Conservation (phyloP, 441 rosid genomes). For the Aleurites moluccanus region DNA sequence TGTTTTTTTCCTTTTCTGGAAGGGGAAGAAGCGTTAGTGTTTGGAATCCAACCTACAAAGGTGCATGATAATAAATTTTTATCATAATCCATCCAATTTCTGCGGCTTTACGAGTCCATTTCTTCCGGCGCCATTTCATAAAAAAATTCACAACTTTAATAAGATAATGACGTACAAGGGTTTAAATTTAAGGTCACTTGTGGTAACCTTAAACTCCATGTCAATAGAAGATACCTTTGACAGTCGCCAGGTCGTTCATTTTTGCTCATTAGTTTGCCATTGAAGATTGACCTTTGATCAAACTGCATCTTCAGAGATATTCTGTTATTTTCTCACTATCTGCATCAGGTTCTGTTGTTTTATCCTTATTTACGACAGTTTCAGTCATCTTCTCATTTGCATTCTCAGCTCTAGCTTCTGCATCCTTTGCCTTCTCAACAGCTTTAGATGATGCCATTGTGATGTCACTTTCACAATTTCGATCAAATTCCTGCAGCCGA, state of each 20-base stretch:
- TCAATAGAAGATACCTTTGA: background rate
- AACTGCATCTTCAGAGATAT: too few relatives aligned
- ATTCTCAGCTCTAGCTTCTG: background rate
- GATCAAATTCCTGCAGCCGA: conserved; percentile 22
- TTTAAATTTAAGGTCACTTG: background rate
- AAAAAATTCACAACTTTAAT: background rate
- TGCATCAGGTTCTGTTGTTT: background rate
- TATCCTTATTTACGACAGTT: conserved; percentile 10
- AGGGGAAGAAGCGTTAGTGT: too few relatives aligned
- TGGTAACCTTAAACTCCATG: too few relatives aligned
- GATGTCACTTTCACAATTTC: conserved; percentile 11
- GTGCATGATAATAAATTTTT: background rate
- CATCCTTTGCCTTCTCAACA: conserved; percentile 1
- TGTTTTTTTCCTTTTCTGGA: too few relatives aligned
- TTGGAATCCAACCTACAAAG: background rate
- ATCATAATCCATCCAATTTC: background rate
- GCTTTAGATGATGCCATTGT: conserved; percentile 2
- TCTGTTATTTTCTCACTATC: background rate
- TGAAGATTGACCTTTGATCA: background rate
- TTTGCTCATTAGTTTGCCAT: background rate
- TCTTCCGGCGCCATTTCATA: background rate
- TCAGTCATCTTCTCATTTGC: background rate
- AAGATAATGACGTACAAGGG: background rate
- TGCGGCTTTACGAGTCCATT: too few relatives aligned
- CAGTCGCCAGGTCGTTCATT: background rate